Base-by-base conservation (phyloP, 78 protist species). In the Dictyostelium intermedium region DNA sequence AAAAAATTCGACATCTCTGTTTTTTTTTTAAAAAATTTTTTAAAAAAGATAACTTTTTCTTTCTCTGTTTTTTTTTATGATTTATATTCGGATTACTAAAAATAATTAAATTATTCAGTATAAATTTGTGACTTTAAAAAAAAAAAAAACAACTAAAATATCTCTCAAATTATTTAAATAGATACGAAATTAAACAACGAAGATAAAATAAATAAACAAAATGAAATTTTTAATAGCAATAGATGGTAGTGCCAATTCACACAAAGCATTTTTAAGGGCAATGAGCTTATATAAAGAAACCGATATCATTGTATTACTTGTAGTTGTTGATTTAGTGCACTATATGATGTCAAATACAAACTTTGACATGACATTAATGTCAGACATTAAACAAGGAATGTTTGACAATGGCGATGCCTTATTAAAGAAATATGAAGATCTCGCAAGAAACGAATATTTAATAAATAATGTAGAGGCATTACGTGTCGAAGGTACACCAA, bases 261-360 rank as follows among this genome's bases (percentile, higher is more conserved):
- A 72, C 16, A 72, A 72, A 72, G 70, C 56, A 39, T 72, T 72
- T 72, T 34, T 72, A 34, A 87, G 37, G 69, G 85, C 93, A 39
- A 61, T 79, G 5, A 20, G 20, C 14, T 70, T 87, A 16, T 87
- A 63, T 34, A 87, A 87, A 63, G 74, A 32, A 30, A 76, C 77
- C 1, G 93, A 87, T 41, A 37, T 35, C 2, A 32, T 87, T 13
- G 43, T 60, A n/a, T 9, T 43, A 14, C 61, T 87, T 20, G 83
- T 87, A 27, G 93, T 60, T 14, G 61, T 87, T 0, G 93, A 87
- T 78, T 30, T 87, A 23, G 85, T 87, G 14, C 93, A 87, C 25
- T 87, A 56, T 61, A 78, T 87, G 84, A 87, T 87, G 93, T 35
- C 85, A 5, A 82, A 63, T 30, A 78, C 84, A 41, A 87, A 87